Evolutionary conservation across 73 alveolate genomes (phyloP), one percentile per base, ranked within the genome.

Genomic region (Tetrahymena malaccensis): DNA sequence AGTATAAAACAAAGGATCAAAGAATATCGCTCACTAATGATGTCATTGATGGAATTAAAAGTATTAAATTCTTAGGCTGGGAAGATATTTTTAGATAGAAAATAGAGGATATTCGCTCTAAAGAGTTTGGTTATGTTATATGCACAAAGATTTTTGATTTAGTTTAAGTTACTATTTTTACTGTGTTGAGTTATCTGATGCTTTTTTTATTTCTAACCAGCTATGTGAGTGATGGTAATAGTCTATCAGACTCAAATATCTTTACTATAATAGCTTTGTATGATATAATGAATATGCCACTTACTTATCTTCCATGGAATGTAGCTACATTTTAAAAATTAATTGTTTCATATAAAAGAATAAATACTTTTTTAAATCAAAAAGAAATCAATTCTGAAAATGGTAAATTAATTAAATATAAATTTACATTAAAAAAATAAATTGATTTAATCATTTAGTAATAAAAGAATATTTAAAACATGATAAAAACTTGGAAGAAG

Each of bases 31-130:
- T 94, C 25, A 27, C 95, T 43, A 55, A 94, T 10, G 96, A 94
- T 94, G 96, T 94, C 17, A 84, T 94, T 34, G 96, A 94, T 17
- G 96, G 96, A 2, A 94, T 94, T 94, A 94, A 94, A 84, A 35
- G 93, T 19, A 94, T 94, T 16, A 94, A 94, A 85, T 94, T 84
- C 43, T 35, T 94, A 5, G 89, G 95, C 22, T 94, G 96, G 96
- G 96, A 94, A 85, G 8, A 94, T 25, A 94, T 94, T 8, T 94
- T 94, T 38, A 37, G 38, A 43, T 34, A 94, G 43, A 94, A 94
- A 40, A 94, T 94, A 21, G 33, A 85, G 34, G 58, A 84, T 43
- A 27, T 94, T 15, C 84, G 96, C 43, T 11, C 31, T 27, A 43
- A 43, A 94, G 96, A 94, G 37, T 94, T 85, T 85, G 55, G 93